These are phyloP conservation scores for Chaetomium sp. DNA, from an alignment of 2,329 filamentous ascomycete species.

Conservation along the genomic window DNA sequence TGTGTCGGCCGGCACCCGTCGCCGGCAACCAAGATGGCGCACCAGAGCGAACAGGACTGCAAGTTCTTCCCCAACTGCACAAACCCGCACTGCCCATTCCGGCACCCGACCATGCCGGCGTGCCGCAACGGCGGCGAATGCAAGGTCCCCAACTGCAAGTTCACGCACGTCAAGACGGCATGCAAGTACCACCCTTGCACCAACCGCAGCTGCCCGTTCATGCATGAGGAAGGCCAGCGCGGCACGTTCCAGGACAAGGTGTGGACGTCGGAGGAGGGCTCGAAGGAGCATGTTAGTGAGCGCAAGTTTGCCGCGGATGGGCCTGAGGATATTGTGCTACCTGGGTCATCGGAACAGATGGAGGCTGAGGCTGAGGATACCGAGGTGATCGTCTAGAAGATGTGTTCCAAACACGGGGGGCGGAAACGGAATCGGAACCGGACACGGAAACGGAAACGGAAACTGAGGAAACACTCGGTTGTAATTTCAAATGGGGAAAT, in stretches of 20 bases:
- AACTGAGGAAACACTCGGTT: neutral
- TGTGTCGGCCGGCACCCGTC: constrained; percentile 90
- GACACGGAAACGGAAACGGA: too few relatives aligned
- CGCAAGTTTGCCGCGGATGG: constrained; percentile 76
- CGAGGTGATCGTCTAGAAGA: constrained; percentile 21
- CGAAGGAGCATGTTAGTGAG: constrained; percentile 71
- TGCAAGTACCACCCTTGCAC: constrained; percentile 91
- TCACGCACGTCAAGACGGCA: constrained; percentile 74
- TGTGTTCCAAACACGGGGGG: too few relatives aligned
- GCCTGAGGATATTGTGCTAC: constrained; percentile 66
- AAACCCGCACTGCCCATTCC: constrained; percentile 81
- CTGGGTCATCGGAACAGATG: constrained; percentile 40
- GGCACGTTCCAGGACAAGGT: constrained; percentile 83
- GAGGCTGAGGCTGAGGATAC: constrained; percentile 11
- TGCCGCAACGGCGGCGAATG: constrained; percentile 92
- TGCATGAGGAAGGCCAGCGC: constrained; percentile 85
- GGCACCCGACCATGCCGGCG: constrained; percentile 76
- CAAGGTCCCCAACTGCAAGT: constrained; percentile 74
- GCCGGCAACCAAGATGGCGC: constrained; percentile 69
- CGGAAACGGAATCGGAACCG: too few relatives aligned
- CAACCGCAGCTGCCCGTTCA: constrained; percentile 81
- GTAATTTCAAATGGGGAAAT: neutral
- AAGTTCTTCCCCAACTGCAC: constrained; percentile 89
- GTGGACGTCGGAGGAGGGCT: constrained; percentile 64
- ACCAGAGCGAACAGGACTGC: constrained; percentile 80